Conservation (phyloP, 345 rosid genomes). For the Durio zibethinus region DNA sequence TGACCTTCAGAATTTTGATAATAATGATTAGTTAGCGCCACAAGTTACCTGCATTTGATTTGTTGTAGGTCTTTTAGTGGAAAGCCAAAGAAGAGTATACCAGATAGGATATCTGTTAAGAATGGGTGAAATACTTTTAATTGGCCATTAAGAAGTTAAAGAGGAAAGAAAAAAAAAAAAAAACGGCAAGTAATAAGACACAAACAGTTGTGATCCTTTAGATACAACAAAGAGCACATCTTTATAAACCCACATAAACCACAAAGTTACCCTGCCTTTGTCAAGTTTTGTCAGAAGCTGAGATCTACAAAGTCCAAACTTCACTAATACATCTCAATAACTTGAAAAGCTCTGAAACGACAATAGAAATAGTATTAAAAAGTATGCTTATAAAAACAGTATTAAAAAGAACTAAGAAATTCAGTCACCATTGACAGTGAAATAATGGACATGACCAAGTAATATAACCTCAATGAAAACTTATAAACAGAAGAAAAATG, state of each 20-base stretch:
- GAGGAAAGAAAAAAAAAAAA: neutral
- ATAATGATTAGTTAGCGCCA: neutral
- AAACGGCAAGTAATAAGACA: neutral
- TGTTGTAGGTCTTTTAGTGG: too few relatives aligned
- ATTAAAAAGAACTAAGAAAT: too few relatives aligned
- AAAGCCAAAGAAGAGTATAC: too few relatives aligned
- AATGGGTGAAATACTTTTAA: neutral
- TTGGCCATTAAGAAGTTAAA: neutral
- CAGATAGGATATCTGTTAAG: too few relatives aligned
- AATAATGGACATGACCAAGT: too few relatives aligned
- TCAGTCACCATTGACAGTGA: too few relatives aligned
- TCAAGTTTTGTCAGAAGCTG: neutral
- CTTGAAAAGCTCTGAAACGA: neutral
- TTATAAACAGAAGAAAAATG: neutral
- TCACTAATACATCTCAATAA: neutral
- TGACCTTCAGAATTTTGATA: neutral
- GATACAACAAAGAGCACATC: neutral
- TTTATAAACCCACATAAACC: neutral
- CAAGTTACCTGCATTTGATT: too few relatives aligned
- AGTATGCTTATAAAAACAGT: too few relatives aligned
- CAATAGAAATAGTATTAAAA: too few relatives aligned
- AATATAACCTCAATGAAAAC: neutral
- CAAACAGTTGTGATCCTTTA: neutral
- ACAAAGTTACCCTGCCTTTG: neutral
- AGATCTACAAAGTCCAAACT: neutral